Conservation (phyloP, 106 monocot genomes). For the Dendrobium catenatum region DNA sequence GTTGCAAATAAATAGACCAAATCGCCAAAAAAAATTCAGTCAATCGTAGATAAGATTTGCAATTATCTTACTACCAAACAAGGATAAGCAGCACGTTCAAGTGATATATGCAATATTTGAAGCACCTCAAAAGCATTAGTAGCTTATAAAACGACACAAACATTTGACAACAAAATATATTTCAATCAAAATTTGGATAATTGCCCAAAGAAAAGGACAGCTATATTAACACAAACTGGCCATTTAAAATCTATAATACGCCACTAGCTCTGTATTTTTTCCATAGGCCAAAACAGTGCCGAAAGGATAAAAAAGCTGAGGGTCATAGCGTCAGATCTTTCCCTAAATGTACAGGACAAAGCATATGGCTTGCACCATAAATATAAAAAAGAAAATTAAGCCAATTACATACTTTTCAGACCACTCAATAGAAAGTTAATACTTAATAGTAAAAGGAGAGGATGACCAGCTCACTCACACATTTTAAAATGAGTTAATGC, state of each 20-base stretch:
- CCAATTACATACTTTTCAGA: background rate
- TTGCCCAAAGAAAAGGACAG: background rate
- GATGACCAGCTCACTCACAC: background rate
- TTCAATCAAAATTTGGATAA: background rate
- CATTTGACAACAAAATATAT: constrained; percentile 1
- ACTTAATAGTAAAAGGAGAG: too few relatives aligned
- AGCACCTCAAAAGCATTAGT: background rate
- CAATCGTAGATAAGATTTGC: background rate
- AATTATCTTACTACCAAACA: background rate
- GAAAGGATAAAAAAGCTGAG: too few relatives aligned
- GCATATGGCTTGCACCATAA: background rate
- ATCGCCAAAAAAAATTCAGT: background rate
- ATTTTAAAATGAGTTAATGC: background rate
- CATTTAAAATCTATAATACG: background rate
- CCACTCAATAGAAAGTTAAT: too few relatives aligned
- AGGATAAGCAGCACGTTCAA: background rate
- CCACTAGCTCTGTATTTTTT: too few relatives aligned
- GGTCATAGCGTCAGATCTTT: too few relatives aligned
- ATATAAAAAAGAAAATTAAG: background rate
- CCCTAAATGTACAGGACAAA: background rate
- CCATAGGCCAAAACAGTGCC: too few relatives aligned
- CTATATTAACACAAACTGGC: background rate
- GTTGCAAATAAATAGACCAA: background rate
- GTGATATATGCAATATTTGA: background rate
- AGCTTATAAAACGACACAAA: background rate